These are phyloP conservation scores for Gamarada debralockiae DNA, from an alignment of 495 filamentous ascomycete genomes.

Conservation along the genomic window DNA sequence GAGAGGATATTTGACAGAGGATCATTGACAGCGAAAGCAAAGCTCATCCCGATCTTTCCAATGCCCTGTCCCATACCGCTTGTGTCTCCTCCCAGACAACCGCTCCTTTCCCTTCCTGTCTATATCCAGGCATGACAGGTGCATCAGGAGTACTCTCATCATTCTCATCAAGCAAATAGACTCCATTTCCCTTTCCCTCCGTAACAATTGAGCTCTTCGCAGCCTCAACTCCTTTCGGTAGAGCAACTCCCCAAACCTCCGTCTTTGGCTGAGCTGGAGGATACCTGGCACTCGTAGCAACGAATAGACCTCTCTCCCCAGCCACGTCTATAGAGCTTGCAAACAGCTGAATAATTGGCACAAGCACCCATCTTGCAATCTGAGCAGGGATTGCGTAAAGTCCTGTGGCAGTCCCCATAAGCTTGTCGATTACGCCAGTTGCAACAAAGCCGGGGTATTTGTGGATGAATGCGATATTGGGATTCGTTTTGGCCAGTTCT, in stretches of 20 bases:
- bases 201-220: slow-evolving; percentile 8
- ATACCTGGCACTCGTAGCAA: slow-evolving; percentile 22
- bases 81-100: slow-evolving; percentile 19
- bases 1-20: too few relatives aligned
- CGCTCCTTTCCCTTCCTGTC: slow-evolving; percentile 9
- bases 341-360: slow-evolving; percentile 19
- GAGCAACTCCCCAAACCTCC: slow-evolving; percentile 1
- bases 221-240: slow-evolving; percentile 12
- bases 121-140: slow-evolving; percentile 3
- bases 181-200: slow-evolving; percentile 21
- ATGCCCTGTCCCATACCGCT: slow-evolving; percentile 16
- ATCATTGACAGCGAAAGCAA: too few relatives aligned
- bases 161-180: slow-evolving; percentile 16
- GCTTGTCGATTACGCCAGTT: slow-evolving; percentile 21
- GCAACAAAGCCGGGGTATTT: slow-evolving; percentile 36
- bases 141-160: slow-evolving; percentile 13
- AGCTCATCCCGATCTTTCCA: slow-evolving; percentile 8
- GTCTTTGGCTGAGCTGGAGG: slow-evolving; percentile 13
- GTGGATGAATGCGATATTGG: slow-evolving; percentile 33
- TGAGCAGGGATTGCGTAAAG: slow-evolving; percentile 13
- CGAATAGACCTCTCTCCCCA: slow-evolving; percentile 23
- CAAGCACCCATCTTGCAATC: slow-evolving; percentile 6
- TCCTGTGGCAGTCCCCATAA: slow-evolving; percentile 14
- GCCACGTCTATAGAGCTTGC: slow-evolving; percentile 17
- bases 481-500: slow-evolving; percentile 26